Conservation (phyloP, 2,329 filamentous ascomycete genomes). For the Cladosporium sp. region DNA sequence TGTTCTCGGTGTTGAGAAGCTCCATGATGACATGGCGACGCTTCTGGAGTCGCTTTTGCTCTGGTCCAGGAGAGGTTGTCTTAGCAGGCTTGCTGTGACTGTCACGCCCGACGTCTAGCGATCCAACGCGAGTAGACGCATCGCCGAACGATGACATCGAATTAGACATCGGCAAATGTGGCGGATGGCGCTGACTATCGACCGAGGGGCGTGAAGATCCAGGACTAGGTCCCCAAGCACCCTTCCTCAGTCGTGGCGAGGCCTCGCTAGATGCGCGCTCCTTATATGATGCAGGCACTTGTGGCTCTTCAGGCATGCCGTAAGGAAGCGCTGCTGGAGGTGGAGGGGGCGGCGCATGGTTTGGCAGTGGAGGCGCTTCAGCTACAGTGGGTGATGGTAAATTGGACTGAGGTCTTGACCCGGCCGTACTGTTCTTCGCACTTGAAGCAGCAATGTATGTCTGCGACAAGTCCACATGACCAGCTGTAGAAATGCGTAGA, state of each 20-base stretch:
- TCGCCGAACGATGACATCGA: slow-evolving; percentile 33
- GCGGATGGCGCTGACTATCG: slow-evolving; percentile 26
- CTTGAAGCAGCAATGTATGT: slow-evolving; percentile 27
- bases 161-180: slow-evolving; percentile 25
- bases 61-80: slow-evolving; percentile 26
- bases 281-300: slow-evolving; percentile 17
- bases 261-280: slow-evolving; percentile 28
- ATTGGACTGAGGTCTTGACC: slow-evolving; percentile 4
- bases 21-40: slow-evolving; percentile 85
- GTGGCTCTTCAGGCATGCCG: slow-evolving; percentile 23
- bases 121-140: slow-evolving; percentile 24
- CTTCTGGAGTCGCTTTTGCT: slow-evolving; percentile 70
- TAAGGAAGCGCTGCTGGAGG: slow-evolving; percentile 23
- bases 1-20: slow-evolving; percentile 85
- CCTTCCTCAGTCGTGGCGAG: slow-evolving; percentile 25
- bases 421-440: slow-evolving; percentile 6
- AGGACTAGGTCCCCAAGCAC: slow-evolving; percentile 24
- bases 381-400: slow-evolving; percentile 22
- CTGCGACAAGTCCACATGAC: slow-evolving; percentile 34
- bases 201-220: slow-evolving; percentile 29
- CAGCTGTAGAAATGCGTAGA: slow-evolving; percentile 28
- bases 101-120: slow-evolving; percentile 23
- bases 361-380: slow-evolving; percentile 39
- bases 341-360: slow-evolving; percentile 45
- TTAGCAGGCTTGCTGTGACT: slow-evolving; percentile 20